Evolutionary conservation across 352 stramenopile species (phyloP), one percentile per base, ranked within the genome.

Genomic region (Globisporangium nunn): DNA sequence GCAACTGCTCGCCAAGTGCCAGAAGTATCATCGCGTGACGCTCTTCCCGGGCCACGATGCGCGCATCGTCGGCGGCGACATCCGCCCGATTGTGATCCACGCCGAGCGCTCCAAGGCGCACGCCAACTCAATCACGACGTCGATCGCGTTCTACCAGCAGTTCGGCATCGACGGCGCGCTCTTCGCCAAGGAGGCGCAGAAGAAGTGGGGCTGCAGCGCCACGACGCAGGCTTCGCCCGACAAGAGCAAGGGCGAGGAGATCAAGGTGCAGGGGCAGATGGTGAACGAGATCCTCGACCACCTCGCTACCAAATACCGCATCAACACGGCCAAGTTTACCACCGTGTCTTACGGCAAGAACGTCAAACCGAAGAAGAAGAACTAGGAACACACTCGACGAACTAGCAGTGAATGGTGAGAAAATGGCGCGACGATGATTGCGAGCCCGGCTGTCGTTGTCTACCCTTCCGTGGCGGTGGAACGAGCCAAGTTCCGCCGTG

Each of bases 161-260:
- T 94, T 94, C 56, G 84, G 84, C 6, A 86, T 94, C 30, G 79
- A 91, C 53, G 75, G 75, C 17, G 58, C 67, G 4, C 56, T 64
- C 6, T 91, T 93, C 61, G 76, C 70, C n/a, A 89, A 88, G 55
- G 85, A 95, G 14, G 79, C 63, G 3, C 81, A 91, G 50, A 91
- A 91, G 59, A 91, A 86, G 47, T 95, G 82, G 82, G 85, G 82
- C 15, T 93, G 77, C 58, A 88, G 77, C 52, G 84, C 81, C 28
- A 64, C 77, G 28, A 58, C 75, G 40, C 74, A 82, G 45, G 3
- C 63, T 14, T 77, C 70, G 0, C 63, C 78, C 18, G 79, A 89
- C 52, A 91, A 91, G 63, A 72, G 68, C 43, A 80, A 77, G 29
- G 69, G 69, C 1, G 73, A 91, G 30, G 81, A 95, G 62, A 82